Conservation (phyloP, 148 eudicot genomes). For the Amaranthus cruentus region DNA sequence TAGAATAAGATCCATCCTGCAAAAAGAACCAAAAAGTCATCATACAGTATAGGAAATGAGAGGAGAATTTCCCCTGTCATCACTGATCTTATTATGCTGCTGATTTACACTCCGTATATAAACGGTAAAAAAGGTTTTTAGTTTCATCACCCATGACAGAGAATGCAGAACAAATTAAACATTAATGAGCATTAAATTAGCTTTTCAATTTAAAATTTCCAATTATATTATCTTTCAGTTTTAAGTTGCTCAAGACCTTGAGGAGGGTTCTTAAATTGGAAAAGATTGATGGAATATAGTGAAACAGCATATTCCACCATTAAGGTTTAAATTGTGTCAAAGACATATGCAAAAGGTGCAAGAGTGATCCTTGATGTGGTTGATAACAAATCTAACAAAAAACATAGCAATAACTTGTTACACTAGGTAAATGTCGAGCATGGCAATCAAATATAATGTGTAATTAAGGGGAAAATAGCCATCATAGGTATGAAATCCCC, state of each 20-base stretch:
- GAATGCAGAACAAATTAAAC: not conserved
- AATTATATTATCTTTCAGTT: not conserved
- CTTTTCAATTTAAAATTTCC: not conserved
- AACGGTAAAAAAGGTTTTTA: not conserved
- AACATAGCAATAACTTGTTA: no score
- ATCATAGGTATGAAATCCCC: no score
- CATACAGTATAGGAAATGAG: not conserved
- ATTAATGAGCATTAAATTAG: not conserved
- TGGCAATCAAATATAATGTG: no score
- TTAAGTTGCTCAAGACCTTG: not conserved
- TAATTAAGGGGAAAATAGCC: no score
- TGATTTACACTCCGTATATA: not conserved
- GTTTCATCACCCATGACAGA: not conserved
- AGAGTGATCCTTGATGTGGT: not conserved
- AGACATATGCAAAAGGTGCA: not conserved
- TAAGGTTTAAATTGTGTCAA: not conserved
- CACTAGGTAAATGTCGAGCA: no score
- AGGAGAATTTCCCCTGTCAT: not conserved
- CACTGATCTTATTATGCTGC: not conserved
- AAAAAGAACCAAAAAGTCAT: slow-evolving; percentile 13
- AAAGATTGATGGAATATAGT: not conserved
- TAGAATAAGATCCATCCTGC: slow-evolving; percentile 97
- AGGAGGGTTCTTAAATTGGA: not conserved
- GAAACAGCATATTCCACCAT: not conserved
- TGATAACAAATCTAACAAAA: no score